Conservation (phyloP, 1,139 yeast species). For the Martiniozyma asiatica region DNA sequence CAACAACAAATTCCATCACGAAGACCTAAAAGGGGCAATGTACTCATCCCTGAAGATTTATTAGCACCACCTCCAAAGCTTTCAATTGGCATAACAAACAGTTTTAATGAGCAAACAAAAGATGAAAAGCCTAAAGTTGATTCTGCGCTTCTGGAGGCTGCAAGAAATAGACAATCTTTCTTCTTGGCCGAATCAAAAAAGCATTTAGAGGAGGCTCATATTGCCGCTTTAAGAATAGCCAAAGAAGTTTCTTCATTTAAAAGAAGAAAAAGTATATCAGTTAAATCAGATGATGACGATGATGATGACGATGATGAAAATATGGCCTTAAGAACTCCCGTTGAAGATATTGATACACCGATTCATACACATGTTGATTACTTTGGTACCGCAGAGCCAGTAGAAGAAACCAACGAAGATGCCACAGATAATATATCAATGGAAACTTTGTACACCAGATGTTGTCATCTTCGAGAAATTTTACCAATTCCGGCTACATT, state of each 20-base stretch:
- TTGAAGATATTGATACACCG: slow-evolving; percentile 42
- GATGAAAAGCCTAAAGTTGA: slow-evolving; percentile 26
- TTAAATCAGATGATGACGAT: slow-evolving; percentile 17
- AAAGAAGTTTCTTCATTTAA: slow-evolving; percentile 40
- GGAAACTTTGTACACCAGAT: slow-evolving; percentile 61
- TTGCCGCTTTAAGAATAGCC: slow-evolving; percentile 57
- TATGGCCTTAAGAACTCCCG: slow-evolving; percentile 1
- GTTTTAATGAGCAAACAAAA: slow-evolving; percentile 31
- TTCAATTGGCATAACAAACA: slow-evolving; percentile 47
- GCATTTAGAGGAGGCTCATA: slow-evolving; percentile 67
- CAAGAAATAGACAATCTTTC: slow-evolving; percentile 43
- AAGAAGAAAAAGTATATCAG: slow-evolving; percentile 14
- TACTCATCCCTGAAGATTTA: slow-evolving; percentile 61
- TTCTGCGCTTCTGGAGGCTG: slow-evolving; percentile 35
- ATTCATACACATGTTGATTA: slow-evolving; percentile 58
- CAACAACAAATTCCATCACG: slow-evolving; percentile 93
- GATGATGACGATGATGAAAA: slow-evolving; percentile 17
- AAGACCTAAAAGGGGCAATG: slow-evolving; percentile 69
- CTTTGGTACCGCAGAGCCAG: slow-evolving; percentile 24
- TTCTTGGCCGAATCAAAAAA: slow-evolving; percentile 51
- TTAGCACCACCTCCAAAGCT: slow-evolving; percentile 51
- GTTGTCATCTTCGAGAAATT: slow-evolving; percentile 87
- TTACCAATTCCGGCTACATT: slow-evolving; percentile 79
- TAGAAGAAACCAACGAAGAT: slow-evolving; percentile 1
- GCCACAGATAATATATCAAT: slow-evolving; percentile 30